A percentile compares a stretch with the other conserved stretches of the same genome.
Evolutionary conservation across 495 filamentous ascomycete genomes (phyloP).

Genomic region (Staphylotrichum tortipilum): DNA sequence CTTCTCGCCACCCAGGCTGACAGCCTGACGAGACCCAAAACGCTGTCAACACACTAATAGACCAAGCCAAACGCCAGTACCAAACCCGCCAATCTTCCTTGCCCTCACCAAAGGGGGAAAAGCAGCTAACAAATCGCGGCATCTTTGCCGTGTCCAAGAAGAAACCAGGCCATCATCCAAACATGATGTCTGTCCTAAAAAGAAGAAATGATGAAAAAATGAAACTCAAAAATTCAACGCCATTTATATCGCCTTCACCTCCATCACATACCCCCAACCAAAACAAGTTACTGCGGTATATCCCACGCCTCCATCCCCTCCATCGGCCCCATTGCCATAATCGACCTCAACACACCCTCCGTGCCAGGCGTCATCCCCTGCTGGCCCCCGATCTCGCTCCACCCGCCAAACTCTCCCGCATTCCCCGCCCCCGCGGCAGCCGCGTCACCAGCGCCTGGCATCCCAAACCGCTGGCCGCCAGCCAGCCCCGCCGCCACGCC

Average conservation of each 20-base stretch:
- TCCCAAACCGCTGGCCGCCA: slow-evolving; percentile 15
- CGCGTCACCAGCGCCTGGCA: slow-evolving; percentile 25
- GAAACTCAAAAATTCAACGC: too few species aligned
- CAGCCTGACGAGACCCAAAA: too few species aligned
- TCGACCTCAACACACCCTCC: slow-evolving; percentile 41
- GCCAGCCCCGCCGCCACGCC: slow-evolving; percentile 24
- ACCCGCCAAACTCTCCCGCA: slow-evolving; percentile 8
- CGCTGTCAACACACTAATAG: neutral
- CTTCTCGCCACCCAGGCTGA: too few species aligned
- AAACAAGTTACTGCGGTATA: neutral
- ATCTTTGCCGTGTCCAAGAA: neutral
- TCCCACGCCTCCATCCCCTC: slow-evolving; percentile 36
- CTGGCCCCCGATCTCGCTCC: slow-evolving; percentile 28
- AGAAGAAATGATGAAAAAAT: too few species aligned
- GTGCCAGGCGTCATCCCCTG: slow-evolving; percentile 41
- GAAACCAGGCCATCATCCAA: too few species aligned
- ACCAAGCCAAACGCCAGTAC: neutral
- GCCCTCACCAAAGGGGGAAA: neutral
- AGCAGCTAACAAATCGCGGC: neutral
- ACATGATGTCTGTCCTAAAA: too few species aligned
- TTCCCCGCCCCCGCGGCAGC: neutral
- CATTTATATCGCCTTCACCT: too few species aligned
- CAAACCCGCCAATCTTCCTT: too few species aligned
- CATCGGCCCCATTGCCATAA: slow-evolving; percentile 39
- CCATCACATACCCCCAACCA: too few species aligned